A percentile compares a stretch with the other conserved stretches of the same genome.
Conservation (phyloP, 2,329 filamentous ascomycete genomes). For the Alternaria sp. region DNA sequence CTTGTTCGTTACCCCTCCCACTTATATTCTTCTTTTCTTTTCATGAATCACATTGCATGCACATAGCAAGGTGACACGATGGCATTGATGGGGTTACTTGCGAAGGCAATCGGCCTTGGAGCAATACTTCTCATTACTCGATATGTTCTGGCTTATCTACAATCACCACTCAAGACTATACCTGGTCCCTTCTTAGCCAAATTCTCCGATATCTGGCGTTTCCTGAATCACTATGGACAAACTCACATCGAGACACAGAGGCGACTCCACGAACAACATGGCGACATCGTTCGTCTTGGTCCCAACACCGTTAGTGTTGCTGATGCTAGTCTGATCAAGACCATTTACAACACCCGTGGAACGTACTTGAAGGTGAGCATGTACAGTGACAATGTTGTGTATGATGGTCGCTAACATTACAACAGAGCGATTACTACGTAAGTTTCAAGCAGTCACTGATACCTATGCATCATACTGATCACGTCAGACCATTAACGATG, state of each 20-base stretch:
- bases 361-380: slow-evolving; percentile 42
- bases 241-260: slow-evolving; percentile 43
- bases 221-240: slow-evolving; percentile 39
- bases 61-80: slow-evolving; percentile 17
- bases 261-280: slow-evolving; percentile 41
- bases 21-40: slow-evolving; percentile 1
- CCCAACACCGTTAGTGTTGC: slow-evolving; percentile 43
- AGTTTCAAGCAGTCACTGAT: background rate
- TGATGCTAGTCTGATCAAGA: slow-evolving; percentile 43
- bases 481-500: slow-evolving; percentile 37
- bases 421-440: slow-evolving; percentile 43
- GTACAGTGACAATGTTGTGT: background rate
- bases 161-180: slow-evolving; percentile 42
- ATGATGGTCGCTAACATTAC: background rate
- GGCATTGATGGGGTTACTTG: slow-evolving; percentile 23
- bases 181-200: slow-evolving; percentile 47
- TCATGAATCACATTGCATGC: slow-evolving; percentile 4
- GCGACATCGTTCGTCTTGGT: slow-evolving; percentile 41
- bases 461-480: background rate
- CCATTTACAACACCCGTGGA: slow-evolving; percentile 44
- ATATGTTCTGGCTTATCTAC: slow-evolving; percentile 35
- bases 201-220: slow-evolving; percentile 46
- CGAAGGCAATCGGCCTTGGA: slow-evolving; percentile 25
- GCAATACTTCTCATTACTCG: slow-evolving; percentile 25
- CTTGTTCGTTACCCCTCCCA: background rate